These are phyloP conservation scores for Rhodotorula sp. DNA, from an alignment of 1,284 basidiomycete species.

Conservation along the genomic window DNA sequence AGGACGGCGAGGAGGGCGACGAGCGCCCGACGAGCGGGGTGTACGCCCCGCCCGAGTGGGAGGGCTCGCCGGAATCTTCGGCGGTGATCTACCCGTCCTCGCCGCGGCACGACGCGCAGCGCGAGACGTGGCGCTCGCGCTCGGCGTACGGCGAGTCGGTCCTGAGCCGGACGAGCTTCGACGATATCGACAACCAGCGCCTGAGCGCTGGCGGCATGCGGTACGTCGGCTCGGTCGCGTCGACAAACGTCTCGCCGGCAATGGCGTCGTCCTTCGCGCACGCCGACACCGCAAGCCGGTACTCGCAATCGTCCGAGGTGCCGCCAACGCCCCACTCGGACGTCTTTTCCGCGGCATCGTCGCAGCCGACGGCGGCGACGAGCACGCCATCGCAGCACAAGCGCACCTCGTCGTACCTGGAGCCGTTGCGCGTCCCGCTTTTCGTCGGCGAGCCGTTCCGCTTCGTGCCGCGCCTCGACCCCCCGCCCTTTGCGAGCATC, in stretches of 20 bases:
- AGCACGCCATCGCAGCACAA: constrained; percentile 7
- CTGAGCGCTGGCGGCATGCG: constrained; percentile 18
- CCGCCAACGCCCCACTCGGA: constrained; percentile 8
- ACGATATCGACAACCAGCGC: background rate
- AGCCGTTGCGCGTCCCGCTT: constrained; percentile 20
- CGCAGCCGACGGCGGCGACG: constrained; percentile 14
- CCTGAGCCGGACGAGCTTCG: constrained; percentile 7
- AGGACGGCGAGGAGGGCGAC: background rate
- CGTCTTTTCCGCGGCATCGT: constrained; percentile 8
- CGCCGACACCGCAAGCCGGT: constrained; percentile 12
- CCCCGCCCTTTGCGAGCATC: constrained; percentile 34
- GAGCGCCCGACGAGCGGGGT: constrained; percentile 27
- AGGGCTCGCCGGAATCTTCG: constrained; percentile 28
- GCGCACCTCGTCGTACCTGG: constrained; percentile 19
- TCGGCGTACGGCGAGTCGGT: constrained; percentile 17
- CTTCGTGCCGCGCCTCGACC: constrained; percentile 30
- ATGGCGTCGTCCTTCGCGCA: background rate
- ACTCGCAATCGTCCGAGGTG: constrained; percentile 16
- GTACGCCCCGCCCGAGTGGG: constrained; percentile 18
- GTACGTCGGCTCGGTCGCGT: constrained; percentile 26
- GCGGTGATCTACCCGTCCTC: constrained; percentile 22
- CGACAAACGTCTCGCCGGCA: constrained; percentile 10
- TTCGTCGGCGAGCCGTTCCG: constrained; percentile 29
- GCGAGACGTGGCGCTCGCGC: constrained; percentile 24
- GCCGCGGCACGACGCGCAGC: background rate